Conservation (phyloP, 768 basidiomycete genomes). For the Hortiboletus flavorubellus region DNA sequence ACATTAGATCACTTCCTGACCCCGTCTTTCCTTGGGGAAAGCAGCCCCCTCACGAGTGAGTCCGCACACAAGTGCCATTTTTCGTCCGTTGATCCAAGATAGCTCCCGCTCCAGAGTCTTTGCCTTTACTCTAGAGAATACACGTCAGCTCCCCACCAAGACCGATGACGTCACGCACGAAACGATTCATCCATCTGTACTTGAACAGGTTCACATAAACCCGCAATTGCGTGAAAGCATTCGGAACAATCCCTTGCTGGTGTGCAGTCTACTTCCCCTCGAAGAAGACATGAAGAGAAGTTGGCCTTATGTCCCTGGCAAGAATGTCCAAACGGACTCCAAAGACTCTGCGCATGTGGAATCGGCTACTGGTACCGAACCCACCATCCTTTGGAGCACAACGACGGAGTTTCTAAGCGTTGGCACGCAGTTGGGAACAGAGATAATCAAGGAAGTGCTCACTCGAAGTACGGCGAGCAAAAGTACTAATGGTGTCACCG, state of each 20-base stretch:
- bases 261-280: constrained; percentile 45
- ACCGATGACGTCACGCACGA: constrained; percentile 52
- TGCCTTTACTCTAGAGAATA: constrained; percentile 39
- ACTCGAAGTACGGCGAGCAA: constrained; percentile 7
- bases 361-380: neutral
- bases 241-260: constrained; percentile 40
- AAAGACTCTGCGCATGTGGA: constrained; percentile 5
- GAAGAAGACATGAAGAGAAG: constrained; percentile 47
- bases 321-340: constrained; percentile 10
- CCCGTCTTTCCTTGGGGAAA: constrained; percentile 60
- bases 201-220: constrained; percentile 39
- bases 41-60: constrained; percentile 63
- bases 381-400: constrained; percentile 14
- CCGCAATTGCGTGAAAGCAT: constrained; percentile 37
- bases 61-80: neutral
- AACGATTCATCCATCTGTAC: constrained; percentile 57
- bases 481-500: constrained; percentile 5
- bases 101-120: constrained; percentile 59
- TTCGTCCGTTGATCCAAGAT: neutral
- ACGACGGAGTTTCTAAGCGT: constrained; percentile 16
- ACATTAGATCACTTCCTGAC: constrained; percentile 46
- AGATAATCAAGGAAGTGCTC: constrained; percentile 22
- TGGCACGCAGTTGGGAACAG: constrained; percentile 16
- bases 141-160: constrained; percentile 46
- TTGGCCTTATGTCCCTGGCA: constrained; percentile 44